Evolutionary conservation across 108 stramenopile genomes (phyloP).

Genomic region (Fistulifera pelliculosa): DNA sequence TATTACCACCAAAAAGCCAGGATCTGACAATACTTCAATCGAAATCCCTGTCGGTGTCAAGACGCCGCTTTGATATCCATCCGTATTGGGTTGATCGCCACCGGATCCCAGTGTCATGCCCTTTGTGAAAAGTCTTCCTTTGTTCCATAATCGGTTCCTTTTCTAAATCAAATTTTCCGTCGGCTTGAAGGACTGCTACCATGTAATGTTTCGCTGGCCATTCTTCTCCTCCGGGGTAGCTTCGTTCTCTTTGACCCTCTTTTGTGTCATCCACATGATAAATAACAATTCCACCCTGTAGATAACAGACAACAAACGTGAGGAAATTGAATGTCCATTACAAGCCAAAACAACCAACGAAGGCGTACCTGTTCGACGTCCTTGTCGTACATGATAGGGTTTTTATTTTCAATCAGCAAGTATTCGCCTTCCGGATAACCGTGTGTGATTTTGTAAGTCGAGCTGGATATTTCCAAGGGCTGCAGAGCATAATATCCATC

Average conservation of each 20-base stretch:
- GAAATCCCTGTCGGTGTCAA: slow-evolving; percentile 23
- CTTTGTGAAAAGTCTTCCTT: slow-evolving; percentile 24
- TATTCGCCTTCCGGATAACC: slow-evolving; percentile 45
- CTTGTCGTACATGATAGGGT: too few species aligned
- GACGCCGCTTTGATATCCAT: slow-evolving; percentile 36
- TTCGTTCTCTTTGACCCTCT: slow-evolving; percentile 6
- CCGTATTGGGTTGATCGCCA: slow-evolving; percentile 44
- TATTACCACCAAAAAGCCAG: not conserved
- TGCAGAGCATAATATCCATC: slow-evolving; percentile 38
- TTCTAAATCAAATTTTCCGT: slow-evolving; percentile 51
- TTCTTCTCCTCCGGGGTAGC: slow-evolving; percentile 30
- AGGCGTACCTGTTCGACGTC: too few species aligned
- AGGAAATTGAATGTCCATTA: too few species aligned
- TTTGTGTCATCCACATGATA: slow-evolving; percentile 55
- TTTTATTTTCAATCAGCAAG: slow-evolving; percentile 55
- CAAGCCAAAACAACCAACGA: too few species aligned
- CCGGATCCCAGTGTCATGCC: slow-evolving; percentile 6
- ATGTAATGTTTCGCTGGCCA: slow-evolving; percentile 57
- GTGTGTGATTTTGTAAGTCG: slow-evolving; percentile 31
- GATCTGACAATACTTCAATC: slow-evolving; percentile 10
- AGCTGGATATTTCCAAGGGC: slow-evolving; percentile 26
- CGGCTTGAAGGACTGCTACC: slow-evolving; percentile 51
- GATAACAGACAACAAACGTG: too few species aligned
- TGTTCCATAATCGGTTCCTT: slow-evolving; percentile 36
- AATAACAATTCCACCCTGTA: slow-evolving; percentile 49